phyloP scores from a whole-genome alignment of 225 moss, liverwort and hornwort genomes.

The Anthoceros angustus region DNA sequence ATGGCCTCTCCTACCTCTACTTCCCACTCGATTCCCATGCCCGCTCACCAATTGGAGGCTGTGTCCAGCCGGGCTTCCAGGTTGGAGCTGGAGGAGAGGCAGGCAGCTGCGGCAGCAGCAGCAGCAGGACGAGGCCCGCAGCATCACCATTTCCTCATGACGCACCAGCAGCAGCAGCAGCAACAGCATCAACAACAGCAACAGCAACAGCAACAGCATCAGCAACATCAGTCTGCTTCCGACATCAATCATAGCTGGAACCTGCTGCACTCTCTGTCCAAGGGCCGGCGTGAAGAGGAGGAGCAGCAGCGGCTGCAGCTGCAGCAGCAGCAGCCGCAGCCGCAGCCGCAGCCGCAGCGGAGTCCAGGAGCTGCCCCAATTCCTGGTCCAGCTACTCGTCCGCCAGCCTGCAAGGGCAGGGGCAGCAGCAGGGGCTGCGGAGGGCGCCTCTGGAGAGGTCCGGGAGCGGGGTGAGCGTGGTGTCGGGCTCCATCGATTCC shows the following conservation, averaged over 20 bases:
- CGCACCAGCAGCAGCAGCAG: neutral
- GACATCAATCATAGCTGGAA: neutral
- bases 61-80: neutral
- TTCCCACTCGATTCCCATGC: neutral
- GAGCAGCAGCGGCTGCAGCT: neutral
- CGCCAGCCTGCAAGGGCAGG: too few species aligned
- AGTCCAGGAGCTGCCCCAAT: too few species aligned
- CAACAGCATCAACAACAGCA: neutral
- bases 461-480: too few species aligned
- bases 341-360: constrained; percentile 8
- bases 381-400: too few species aligned
- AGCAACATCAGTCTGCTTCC: neutral
- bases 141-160: neutral
- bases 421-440: too few species aligned
- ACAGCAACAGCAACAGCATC: neutral
- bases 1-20: neutral
- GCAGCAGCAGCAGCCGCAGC: neutral
- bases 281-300: too few species aligned
- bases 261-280: too few species aligned
- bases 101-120: neutral
- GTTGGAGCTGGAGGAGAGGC: neutral
- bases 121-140: neutral
- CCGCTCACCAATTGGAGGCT: neutral
- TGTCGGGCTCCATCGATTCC: too few species aligned
- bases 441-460: too few species aligned